These are phyloP conservation scores for Sapria himalayana DNA, from an alignment of 345 rosid genomes.

Conservation along the genomic window DNA sequence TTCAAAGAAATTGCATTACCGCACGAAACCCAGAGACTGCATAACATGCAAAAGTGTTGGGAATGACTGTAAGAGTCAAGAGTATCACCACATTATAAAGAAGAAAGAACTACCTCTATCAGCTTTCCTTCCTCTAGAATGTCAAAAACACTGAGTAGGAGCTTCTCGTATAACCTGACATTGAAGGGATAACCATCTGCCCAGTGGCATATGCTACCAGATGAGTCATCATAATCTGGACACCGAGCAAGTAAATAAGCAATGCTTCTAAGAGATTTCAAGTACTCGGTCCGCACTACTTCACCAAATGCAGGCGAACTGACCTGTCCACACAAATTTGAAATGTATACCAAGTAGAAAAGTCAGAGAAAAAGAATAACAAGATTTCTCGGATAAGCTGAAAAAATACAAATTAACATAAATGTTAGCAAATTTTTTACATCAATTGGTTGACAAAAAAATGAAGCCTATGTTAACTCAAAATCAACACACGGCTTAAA, in stretches of 20 bases:
- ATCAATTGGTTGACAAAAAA: too few species aligned
- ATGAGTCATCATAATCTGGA: conserved; percentile 91
- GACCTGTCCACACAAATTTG: too few species aligned
- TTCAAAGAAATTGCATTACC: too few species aligned
- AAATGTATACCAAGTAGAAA: conserved; percentile 24
- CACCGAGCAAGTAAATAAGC: conserved; percentile 90
- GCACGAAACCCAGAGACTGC: too few species aligned
- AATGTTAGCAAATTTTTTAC: neutral
- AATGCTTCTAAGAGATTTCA: conserved; percentile 73
- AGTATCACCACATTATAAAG: conserved; percentile 1
- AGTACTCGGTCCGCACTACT: conserved; percentile 77
- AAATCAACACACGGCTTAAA: too few species aligned
- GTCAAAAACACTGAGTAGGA: conserved; percentile 83
- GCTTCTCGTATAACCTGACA: conserved; percentile 70
- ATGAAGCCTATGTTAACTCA: too few species aligned
- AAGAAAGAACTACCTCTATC: conserved; percentile 38
- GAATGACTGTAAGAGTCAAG: too few species aligned
- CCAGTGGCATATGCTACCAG: conserved; percentile 99
- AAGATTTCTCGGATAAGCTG: neutral
- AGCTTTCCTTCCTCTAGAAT: conserved; percentile 90
- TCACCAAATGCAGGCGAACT: conserved; percentile 66
- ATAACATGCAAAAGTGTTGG: too few species aligned
- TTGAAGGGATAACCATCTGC: conserved; percentile 94
- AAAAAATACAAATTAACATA: conserved; percentile 1
- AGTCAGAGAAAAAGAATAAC: neutral